Base-by-base conservation (phyloP, 2,329 filamentous ascomycete genomes). In the Aspergillus luchuensis region DNA sequence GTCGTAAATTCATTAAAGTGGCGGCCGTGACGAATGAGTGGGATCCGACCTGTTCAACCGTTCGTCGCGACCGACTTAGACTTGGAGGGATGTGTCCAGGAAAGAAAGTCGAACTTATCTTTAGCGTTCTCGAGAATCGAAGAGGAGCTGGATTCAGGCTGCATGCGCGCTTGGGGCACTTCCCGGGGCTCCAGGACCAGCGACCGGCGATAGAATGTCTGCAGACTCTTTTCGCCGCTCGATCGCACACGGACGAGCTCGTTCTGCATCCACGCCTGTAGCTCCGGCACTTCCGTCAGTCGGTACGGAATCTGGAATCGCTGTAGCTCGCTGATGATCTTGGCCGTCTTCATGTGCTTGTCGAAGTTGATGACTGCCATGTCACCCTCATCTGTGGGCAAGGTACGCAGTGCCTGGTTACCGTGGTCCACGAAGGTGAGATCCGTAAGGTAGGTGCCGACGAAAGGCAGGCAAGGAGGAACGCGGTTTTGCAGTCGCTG, bases 361-460 rank as follows among this genome's bases (percentile, higher is more conserved):
- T 98, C 94, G 70, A 97, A 98, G 78, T 99, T 99, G 82, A 99
- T 92, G 33, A 98, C 91, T 0, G 88, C 87, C 69, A 91, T 84
- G 25, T 87, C 85, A 28, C 81, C 79, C 30, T 87, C 84, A n/a
- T 90, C 86, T 13, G 72, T 82, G 0, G 86, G 86, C 19, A 96
- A 85, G 69, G 89, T 89, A 70, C 94, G 91, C 2, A 89, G 93
- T 5, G 91, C 87, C 36, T 91, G 90, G 75, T 98, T 98, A 63
- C 95, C 95, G 65, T 94, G 92, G 72, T 98, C 92, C 57, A 97
- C 90, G 77, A 99, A 98, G 0, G 93, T 97, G 39, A 99, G 82
- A 73, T 99, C 95, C 0, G 95, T 99, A 41, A 99, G 83, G 75
- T 97, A 98, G 78, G 96, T 96, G 65, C 95, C 95, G 2, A 99